A percentile compares a stretch with the other conserved stretches of the same genome.
Conservation (phyloP, 208 protist genomes). For the Acanthamoeba lenticulata region DNA sequence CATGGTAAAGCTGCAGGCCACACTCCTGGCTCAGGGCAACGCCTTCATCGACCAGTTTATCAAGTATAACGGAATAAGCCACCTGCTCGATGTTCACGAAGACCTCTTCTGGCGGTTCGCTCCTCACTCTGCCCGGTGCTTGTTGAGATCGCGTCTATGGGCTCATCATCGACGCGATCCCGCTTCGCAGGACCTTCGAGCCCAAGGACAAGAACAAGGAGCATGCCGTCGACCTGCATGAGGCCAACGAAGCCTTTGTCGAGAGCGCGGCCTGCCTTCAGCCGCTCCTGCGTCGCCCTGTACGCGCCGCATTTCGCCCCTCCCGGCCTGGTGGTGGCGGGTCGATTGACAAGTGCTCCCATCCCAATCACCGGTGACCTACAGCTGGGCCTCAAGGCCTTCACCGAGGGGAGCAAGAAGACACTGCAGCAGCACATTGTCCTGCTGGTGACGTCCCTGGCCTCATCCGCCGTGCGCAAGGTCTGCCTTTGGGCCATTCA, state of each 20-base stretch:
- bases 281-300: not conserved
- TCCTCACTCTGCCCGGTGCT: not conserved
- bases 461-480: not conserved
- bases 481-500: not conserved
- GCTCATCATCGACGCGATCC: not conserved
- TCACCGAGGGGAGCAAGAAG: constrained; percentile 20
- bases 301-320: not conserved
- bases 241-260: not conserved
- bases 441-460: not conserved
- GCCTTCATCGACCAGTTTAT: not conserved
- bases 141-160: too few relatives aligned
- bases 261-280: not conserved
- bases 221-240: not conserved
- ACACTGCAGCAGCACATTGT: not conserved
- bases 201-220: constrained; percentile 17
- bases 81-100: constrained; percentile 27
- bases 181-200: not conserved
- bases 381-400: not conserved
- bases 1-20: not conserved
- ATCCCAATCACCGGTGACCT: too few relatives aligned
- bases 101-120: constrained; percentile 45
- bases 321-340: too few relatives aligned
- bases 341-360: too few relatives aligned
- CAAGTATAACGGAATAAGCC: constrained; percentile 4
- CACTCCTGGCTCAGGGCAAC: not conserved